Evolutionary conservation across 345 rosid genomes (phyloP).

Genomic region (Eucalyptus polyanthemos): DNA sequence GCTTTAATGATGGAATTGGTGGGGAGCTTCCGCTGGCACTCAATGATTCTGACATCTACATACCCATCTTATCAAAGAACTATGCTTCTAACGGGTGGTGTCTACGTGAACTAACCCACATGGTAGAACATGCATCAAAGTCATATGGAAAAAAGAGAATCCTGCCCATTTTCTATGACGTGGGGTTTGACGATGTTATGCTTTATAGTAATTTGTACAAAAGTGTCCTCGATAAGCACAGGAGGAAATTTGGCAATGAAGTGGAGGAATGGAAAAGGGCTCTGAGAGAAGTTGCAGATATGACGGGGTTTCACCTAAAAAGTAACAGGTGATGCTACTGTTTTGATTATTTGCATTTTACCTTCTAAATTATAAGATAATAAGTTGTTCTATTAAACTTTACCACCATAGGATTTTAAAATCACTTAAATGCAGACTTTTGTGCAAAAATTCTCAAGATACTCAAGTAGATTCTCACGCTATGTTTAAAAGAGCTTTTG

Average conservation of each 20-base stretch:
- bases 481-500: neutral
- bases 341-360: too few species aligned
- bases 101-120: neutral
- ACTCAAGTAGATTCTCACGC: neutral
- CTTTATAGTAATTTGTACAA: neutral
- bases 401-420: neutral
- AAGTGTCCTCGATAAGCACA: neutral
- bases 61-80: neutral
- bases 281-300: neutral
- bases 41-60: neutral
- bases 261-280: neutral
- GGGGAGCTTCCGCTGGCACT: neutral
- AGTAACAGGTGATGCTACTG: neutral
- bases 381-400: neutral
- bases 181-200: neutral
- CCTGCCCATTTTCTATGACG: neutral
- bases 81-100: neutral
- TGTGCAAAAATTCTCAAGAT: neutral
- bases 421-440: neutral
- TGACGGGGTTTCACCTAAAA: neutral
- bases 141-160: neutral
- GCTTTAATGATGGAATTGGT: neutral
- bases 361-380: neutral
- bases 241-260: neutral
- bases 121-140: neutral